Evolutionary conservation across 2,329 filamentous ascomycete genomes (phyloP).

Genomic region (Mollisiaceae sp.): DNA sequence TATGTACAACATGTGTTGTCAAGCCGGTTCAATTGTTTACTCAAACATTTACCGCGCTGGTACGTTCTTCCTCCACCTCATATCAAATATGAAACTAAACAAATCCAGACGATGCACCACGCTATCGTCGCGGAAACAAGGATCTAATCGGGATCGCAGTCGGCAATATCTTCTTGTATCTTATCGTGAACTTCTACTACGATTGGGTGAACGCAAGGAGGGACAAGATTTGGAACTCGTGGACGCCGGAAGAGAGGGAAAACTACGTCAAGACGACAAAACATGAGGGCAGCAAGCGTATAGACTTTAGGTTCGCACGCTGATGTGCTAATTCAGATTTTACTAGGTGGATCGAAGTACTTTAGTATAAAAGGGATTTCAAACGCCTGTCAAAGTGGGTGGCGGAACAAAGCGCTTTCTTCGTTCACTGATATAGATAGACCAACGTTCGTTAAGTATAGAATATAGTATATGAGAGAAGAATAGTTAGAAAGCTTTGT

Average conservation of each 20-base stretch:
- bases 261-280: constrained; percentile 50
- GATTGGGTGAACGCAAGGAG: constrained; percentile 48
- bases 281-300: constrained; percentile 48
- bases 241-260: constrained; percentile 50
- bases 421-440: too few species aligned
- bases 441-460: too few species aligned
- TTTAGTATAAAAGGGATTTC: too few species aligned
- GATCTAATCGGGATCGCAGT: constrained; percentile 55
- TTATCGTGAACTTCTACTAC: constrained; percentile 53
- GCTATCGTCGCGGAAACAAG: constrained; percentile 59
- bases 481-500: too few species aligned
- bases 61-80: not conserved
- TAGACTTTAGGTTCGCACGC: constrained; percentile 29
- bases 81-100: not conserved
- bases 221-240: constrained; percentile 49
- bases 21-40: constrained; percentile 47
- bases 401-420: too few species aligned
- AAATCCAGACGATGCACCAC: constrained; percentile 47
- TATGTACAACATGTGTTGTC: constrained; percentile 63
- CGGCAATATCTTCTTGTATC: constrained; percentile 51
- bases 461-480: too few species aligned
- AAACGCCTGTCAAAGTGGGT: too few species aligned
- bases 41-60: constrained; percentile 46
- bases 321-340: not conserved
- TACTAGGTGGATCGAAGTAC: too few species aligned